These are phyloP conservation scores for Sporodiniella umbellata DNA, from an alignment of 371 early-diverging fungal species.

Conservation along the genomic window DNA sequence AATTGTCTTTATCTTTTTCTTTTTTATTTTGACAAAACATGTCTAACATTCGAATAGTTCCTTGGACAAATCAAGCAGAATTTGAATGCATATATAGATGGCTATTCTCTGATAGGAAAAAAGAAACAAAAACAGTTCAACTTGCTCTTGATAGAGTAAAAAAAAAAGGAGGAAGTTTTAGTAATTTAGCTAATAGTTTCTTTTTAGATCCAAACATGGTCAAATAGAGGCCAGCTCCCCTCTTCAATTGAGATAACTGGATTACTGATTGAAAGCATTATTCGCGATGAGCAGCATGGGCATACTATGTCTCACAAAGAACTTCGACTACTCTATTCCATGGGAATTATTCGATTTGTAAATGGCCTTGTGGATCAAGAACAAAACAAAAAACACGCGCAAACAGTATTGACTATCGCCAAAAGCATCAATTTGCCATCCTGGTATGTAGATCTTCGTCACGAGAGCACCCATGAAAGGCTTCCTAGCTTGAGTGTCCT, in stretches of 20 bases:
- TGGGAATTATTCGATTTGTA: slow-evolving; percentile 58
- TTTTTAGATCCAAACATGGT: slow-evolving; percentile 63
- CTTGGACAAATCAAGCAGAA: slow-evolving; percentile 47
- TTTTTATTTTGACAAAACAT: too few relatives aligned
- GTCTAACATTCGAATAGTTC: slow-evolving; percentile 37
- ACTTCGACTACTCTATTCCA: slow-evolving; percentile 54
- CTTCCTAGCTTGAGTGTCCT: slow-evolving; percentile 57
- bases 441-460: slow-evolving; percentile 69
- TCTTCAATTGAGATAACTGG: slow-evolving; percentile 58
- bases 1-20: too few relatives aligned
- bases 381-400: slow-evolving; percentile 49
- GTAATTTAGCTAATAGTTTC: background rate
- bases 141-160: slow-evolving; percentile 37
- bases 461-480: slow-evolving; percentile 64
- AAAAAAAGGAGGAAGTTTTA: background rate
- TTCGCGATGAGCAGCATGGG: slow-evolving; percentile 42
- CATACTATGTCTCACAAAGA: slow-evolving; percentile 47
- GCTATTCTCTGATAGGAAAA: slow-evolving; percentile 37
- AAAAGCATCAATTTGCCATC: slow-evolving; percentile 53
- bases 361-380: slow-evolving; percentile 65
- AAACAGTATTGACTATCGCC: slow-evolving; percentile 54
- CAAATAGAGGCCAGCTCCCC: slow-evolving; percentile 55
- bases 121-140: slow-evolving; percentile 15
- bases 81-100: slow-evolving; percentile 41
- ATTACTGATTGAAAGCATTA: slow-evolving; percentile 48